Base-by-base conservation (phyloP, 208 protist genomes). In the Wallacemonas rigidus region DNA sequence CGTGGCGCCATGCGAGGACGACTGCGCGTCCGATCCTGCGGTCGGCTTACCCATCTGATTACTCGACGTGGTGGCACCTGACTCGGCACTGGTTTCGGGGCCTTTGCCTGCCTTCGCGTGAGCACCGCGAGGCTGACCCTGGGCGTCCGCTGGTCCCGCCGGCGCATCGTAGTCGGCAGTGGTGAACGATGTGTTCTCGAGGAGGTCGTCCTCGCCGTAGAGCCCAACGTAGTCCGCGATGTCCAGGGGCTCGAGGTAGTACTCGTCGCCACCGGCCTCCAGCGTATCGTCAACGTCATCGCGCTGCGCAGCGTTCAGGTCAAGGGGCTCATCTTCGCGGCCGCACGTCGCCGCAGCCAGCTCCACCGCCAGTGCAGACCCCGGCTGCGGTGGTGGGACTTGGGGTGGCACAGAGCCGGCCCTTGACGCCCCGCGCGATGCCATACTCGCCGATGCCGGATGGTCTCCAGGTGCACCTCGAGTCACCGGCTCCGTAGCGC, bases 201-300 rank as follows among this genome's bases (percentile, higher is more conserved):
- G 60, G 45, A 85, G 74, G 9, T 74, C 70, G 36, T 74, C 81
- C 43, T 67, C 69, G 44, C 72, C 77, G 70, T 74, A 75, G 51
- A 71, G 50, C 14, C 55, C 67, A 39, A 50, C 57, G 73, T 79
- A 80, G 54, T 83, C 79, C 26, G 77, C 74, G 3, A 74, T 67
- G 69, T 82, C 81, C 17, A 89, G 63, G 2, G 80, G 75, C 50
- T 87, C 81, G 15, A 86, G 73, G 44, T 76, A 86, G 76, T 82
- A 82, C 36, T 76, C 72, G 58, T 86, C 79, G 14, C 74, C 76
- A 41, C 84, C 77, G 3, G 6, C 72, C 17, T 82, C 56, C 3
- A 55, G 7, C 41, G n/a, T 65, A 48, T 73, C 61, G 36, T 56
- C 14, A 38, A 0, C 53, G 9, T 54, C 7, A 14, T 77, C 65